phyloP scores from a whole-genome alignment of 495 filamentous ascomycete species.

The Tuber magnatum region DNA sequence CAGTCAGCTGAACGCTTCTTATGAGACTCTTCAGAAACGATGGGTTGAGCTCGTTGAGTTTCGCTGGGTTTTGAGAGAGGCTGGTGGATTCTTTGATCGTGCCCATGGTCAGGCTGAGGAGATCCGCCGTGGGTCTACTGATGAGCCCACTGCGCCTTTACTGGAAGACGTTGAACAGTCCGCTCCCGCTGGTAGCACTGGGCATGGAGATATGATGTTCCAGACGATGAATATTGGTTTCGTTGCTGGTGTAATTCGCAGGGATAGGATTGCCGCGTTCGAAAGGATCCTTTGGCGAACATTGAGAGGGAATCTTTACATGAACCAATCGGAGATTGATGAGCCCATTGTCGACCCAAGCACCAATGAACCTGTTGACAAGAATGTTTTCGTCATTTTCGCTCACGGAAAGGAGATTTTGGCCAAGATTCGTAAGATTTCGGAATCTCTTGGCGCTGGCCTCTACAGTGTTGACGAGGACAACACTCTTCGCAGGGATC shows the following conservation, averaged over 20 bases:
- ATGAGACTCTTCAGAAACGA: constrained; percentile 93
- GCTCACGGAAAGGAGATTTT: constrained; percentile 97
- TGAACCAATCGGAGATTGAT: constrained; percentile 98
- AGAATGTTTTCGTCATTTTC: constrained; percentile 99
- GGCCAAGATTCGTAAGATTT: constrained; percentile 97
- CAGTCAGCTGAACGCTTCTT: constrained; percentile 86
- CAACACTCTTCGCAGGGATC: constrained; percentile 82
- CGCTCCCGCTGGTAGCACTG: constrained; percentile 21
- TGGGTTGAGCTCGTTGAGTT: constrained; percentile 96
- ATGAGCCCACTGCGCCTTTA: constrained; percentile 55
- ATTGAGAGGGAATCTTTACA: constrained; percentile 94
- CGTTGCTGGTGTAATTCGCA: constrained; percentile 92
- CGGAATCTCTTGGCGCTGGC: constrained; percentile 89
- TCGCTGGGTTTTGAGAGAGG: constrained; percentile 93
- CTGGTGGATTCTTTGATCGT: constrained; percentile 93
- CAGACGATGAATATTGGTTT: constrained; percentile 85
- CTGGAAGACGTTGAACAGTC: constrained; percentile 41
- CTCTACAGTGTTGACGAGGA: constrained; percentile 97
- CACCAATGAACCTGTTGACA: constrained; percentile 82
- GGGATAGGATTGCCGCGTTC: constrained; percentile 87
- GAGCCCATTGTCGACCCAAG: constrained; percentile 88
- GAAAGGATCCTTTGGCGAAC: constrained; percentile 97
- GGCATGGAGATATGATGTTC: constrained; percentile 51
- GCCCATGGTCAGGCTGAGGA: constrained; percentile 94
- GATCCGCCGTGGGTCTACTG: constrained; percentile 82